Percentiles rank a stretch among this genome's conserved stretches.
phyloP scores from a whole-genome alignment of 768 basidiomycete species.

The Neoboletus brunneissimus region DNA sequence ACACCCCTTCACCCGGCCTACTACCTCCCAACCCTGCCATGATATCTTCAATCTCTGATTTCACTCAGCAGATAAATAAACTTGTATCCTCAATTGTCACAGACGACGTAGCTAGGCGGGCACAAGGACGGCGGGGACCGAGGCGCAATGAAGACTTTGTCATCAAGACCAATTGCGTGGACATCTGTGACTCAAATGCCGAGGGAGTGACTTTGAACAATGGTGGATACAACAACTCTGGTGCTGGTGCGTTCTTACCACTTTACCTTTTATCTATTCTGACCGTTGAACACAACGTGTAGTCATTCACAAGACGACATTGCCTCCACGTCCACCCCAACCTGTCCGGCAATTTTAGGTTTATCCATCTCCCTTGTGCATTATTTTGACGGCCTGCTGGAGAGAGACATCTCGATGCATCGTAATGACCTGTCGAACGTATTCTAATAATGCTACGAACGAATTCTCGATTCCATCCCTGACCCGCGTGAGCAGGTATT shows the following conservation, averaged over 20 bases:
- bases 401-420: not conserved
- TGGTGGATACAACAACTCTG: conserved; percentile 1
- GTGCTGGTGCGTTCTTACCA: conserved; percentile 5
- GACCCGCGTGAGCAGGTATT: not conserved
- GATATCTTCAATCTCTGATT: not conserved
- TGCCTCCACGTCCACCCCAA: not conserved
- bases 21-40: not conserved
- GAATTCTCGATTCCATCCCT: no score
- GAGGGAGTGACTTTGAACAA: conserved; percentile 9
- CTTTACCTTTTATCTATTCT: not conserved
- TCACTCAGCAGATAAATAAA: not conserved
- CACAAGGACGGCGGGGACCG: not conserved
- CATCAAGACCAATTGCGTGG: not conserved
- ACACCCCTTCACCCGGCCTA: not conserved
- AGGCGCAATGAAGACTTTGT: no score
- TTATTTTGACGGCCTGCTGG: not conserved
- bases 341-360: not conserved
- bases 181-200: not conserved
- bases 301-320: conserved; percentile 12
- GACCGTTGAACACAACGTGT: not conserved
- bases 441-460: not conserved
- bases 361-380: no score
- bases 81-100: not conserved
- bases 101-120: not conserved
- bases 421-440: not conserved